These are phyloP conservation scores for Chalaropsis thielavioides DNA, from an alignment of 2,329 filamentous ascomycete species.

Conservation along the genomic window DNA sequence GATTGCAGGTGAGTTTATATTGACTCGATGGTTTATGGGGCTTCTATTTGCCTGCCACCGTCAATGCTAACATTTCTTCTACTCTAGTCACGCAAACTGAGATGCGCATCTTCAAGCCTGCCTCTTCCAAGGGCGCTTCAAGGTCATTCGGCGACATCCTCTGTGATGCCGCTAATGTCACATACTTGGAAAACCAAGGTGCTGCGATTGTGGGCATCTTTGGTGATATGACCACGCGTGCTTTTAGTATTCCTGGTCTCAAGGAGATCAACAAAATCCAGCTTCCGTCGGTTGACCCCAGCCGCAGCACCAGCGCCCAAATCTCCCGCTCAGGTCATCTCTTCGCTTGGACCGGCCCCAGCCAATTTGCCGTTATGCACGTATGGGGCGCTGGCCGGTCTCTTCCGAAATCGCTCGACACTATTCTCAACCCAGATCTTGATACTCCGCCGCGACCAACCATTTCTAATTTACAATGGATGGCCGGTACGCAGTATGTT, in stretches of 20 bases:
- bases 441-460: slow-evolving; percentile 68
- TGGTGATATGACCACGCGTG: slow-evolving; percentile 63
- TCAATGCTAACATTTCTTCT: not conserved
- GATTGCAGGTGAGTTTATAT: slow-evolving; percentile 46
- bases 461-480: slow-evolving; percentile 93
- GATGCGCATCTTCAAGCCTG: slow-evolving; percentile 76
- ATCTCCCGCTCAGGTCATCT: slow-evolving; percentile 70
- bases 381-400: slow-evolving; percentile 64
- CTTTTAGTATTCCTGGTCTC: slow-evolving; percentile 73
- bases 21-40: not conserved
- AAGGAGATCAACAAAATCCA: slow-evolving; percentile 64
- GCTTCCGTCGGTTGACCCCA: slow-evolving; percentile 57
- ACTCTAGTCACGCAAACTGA: slow-evolving; percentile 55
- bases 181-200: slow-evolving; percentile 54
- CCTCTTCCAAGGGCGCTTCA: slow-evolving; percentile 74
- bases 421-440: slow-evolving; percentile 62
- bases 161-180: slow-evolving; percentile 67
- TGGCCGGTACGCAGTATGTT: slow-evolving; percentile 84
- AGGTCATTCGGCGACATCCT: slow-evolving; percentile 74
- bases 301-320: slow-evolving; percentile 52
- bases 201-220: slow-evolving; percentile 73
- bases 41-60: not conserved
- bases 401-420: slow-evolving; percentile 51
- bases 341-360: slow-evolving; percentile 76
- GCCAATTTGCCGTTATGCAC: slow-evolving; percentile 69